Evolutionary conservation across 148 eudicot species (phyloP).

Genomic region (Nyssa sinensis): DNA sequence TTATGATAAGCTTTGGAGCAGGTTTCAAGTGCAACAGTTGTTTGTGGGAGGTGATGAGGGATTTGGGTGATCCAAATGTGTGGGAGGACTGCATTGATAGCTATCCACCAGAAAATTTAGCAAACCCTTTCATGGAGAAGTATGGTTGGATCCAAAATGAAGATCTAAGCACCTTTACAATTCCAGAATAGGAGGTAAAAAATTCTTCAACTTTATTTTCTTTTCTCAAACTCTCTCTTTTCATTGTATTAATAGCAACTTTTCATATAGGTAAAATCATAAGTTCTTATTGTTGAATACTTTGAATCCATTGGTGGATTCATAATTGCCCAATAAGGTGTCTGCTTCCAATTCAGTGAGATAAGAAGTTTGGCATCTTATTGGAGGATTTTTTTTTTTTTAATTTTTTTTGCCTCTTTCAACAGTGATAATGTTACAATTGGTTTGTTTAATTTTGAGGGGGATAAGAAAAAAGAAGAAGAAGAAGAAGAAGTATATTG

Average conservation of each 20-base stretch:
- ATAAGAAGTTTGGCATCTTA: neutral
- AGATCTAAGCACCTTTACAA: slow-evolving; percentile 32
- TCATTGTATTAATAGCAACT: neutral
- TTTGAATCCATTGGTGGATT: neutral
- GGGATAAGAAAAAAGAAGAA: too few relatives aligned
- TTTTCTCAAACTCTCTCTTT: neutral
- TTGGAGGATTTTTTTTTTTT: neutral
- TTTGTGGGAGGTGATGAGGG: slow-evolving; percentile 68
- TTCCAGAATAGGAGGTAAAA: slow-evolving; percentile 17
- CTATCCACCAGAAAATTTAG: slow-evolving; percentile 42
- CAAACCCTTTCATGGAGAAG: slow-evolving; percentile 58
- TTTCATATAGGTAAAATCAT: neutral
- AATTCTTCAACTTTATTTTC: neutral
- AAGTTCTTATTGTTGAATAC: neutral
- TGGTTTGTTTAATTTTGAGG: neutral
- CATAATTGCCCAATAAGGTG: neutral
- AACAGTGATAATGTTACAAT: neutral
- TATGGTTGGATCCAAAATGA: slow-evolving; percentile 64
- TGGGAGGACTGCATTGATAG: slow-evolving; percentile 51
- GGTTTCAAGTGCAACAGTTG: slow-evolving; percentile 76
- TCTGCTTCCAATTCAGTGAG: neutral
- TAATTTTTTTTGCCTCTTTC: neutral
- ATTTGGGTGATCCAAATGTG: slow-evolving; percentile 47
- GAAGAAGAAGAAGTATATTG: neutral
- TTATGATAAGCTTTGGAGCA: slow-evolving; percentile 63